A percentile compares a stretch with the other conserved stretches of the same genome.
Evolutionary conservation across 2,329 filamentous ascomycete genomes (phyloP).

Genomic region (Ophiostoma ulmi): DNA sequence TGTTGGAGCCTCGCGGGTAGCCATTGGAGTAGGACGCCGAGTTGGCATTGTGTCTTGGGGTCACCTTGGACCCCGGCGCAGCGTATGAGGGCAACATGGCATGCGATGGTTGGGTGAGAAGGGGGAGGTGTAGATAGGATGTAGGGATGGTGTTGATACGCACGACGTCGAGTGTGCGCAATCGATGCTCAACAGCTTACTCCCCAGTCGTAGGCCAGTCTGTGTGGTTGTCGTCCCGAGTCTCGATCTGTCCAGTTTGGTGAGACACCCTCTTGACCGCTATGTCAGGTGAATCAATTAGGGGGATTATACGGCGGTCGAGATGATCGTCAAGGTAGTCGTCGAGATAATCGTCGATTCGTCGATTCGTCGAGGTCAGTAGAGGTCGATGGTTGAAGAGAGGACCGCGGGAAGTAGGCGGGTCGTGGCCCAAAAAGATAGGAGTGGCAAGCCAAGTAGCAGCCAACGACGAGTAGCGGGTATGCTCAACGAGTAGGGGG

Average conservation of each 20-base stretch:
- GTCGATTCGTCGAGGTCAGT: background rate
- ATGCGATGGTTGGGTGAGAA: slow-evolving; percentile 14
- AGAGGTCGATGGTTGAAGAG: background rate
- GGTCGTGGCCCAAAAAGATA: background rate
- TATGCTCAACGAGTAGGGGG: background rate
- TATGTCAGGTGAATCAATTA: background rate
- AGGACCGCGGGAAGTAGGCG: background rate
- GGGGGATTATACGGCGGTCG: background rate
- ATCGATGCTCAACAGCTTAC: slow-evolving; percentile 2
- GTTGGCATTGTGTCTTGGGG: slow-evolving; percentile 70
- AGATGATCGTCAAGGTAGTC: background rate
- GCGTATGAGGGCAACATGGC: slow-evolving; percentile 58
- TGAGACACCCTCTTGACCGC: slow-evolving; percentile 11
- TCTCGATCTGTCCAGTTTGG: slow-evolving; percentile 12
- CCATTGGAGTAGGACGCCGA: slow-evolving; percentile 73
- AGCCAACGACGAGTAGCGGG: background rate
- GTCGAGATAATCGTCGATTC: background rate
- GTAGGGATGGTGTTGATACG: background rate
- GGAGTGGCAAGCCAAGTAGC: background rate
- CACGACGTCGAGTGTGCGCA: slow-evolving; percentile 14
- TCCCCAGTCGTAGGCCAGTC: slow-evolving; percentile 9
- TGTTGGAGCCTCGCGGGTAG: slow-evolving; percentile 64
- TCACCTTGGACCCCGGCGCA: slow-evolving; percentile 59
- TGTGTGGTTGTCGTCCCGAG: background rate
- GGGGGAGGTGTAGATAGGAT: background rate